Conservation (phyloP, 768 basidiomycete species). For the Lentinula detonsa region DNA sequence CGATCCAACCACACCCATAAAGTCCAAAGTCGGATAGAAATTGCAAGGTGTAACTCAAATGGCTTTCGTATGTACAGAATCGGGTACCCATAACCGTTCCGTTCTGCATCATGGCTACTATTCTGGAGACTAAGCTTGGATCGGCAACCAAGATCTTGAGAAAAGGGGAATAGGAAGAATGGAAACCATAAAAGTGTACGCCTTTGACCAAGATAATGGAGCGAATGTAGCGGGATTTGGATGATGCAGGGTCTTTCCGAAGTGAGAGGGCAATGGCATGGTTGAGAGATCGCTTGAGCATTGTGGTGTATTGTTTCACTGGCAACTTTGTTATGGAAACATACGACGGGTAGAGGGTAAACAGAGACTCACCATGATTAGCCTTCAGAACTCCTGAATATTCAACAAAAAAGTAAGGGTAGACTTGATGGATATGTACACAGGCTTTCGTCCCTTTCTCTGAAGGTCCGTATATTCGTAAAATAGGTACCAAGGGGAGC, state of each 20-base stretch:
- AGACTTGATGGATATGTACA: slow-evolving; percentile 88
- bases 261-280: slow-evolving; percentile 78
- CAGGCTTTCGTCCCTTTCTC: slow-evolving; percentile 75
- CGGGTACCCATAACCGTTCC: slow-evolving; percentile 77
- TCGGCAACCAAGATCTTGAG: slow-evolving; percentile 79
- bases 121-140: slow-evolving; percentile 62
- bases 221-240: slow-evolving; percentile 58
- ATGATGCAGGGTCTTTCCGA: slow-evolving; percentile 60
- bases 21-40: slow-evolving; percentile 94
- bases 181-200: slow-evolving; percentile 94
- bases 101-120: slow-evolving; percentile 71
- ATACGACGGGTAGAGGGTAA: neutral
- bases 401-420: slow-evolving; percentile 89
- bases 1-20: slow-evolving; percentile 90
- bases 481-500: slow-evolving; percentile 66
- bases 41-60: slow-evolving; percentile 83
- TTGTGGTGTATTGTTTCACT: slow-evolving; percentile 73
- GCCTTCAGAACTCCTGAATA: slow-evolving; percentile 67
- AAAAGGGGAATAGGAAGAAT: slow-evolving; percentile 77
- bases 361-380: slow-evolving; percentile 41
- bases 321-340: neutral
- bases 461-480: slow-evolving; percentile 84
- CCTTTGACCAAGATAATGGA: slow-evolving; percentile 87
- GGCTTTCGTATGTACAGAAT: slow-evolving; percentile 83
- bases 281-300: slow-evolving; percentile 72